phyloP scores from a whole-genome alignment of 2,329 filamentous ascomycete genomes.

The Teratosphaeria gauchensis region DNA sequence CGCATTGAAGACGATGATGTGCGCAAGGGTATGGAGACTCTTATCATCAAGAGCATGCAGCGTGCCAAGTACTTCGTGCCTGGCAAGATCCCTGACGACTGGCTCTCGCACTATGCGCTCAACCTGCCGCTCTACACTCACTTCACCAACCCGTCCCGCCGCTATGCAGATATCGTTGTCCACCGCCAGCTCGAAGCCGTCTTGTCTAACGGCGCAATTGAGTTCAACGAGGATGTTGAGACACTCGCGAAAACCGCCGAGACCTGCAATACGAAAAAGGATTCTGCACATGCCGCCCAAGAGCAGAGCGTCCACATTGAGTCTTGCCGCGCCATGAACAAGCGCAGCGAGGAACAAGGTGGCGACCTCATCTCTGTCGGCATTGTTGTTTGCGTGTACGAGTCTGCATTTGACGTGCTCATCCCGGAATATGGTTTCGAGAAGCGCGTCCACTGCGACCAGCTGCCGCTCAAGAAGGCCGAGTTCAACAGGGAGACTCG shows the following conservation, averaged over 20 bases:
- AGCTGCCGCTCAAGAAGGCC: conserved; percentile 96
- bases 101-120: conserved; percentile 80
- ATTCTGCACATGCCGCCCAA: conserved; percentile 92
- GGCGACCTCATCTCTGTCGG: conserved; percentile 92
- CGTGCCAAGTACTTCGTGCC: conserved; percentile 91
- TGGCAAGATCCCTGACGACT: conserved; percentile 65
- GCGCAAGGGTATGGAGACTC: conserved; percentile 95
- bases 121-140: conserved; percentile 94
- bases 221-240: conserved; percentile 85
- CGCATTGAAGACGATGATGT: conserved; percentile 80
- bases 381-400: conserved; percentile 93
- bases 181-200: conserved; percentile 88
- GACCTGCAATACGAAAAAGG: conserved; percentile 97
- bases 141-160: conserved; percentile 89
- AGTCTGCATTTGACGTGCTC: conserved; percentile 94
- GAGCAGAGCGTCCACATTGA: conserved; percentile 99
- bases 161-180: conserved; percentile 89
- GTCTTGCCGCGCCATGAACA: conserved; percentile 92
- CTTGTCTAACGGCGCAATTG: conserved; percentile 68
- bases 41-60: conserved; percentile 90
- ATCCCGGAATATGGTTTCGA: conserved; percentile 98
- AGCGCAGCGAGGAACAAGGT: conserved; percentile 72
- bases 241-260: conserved; percentile 84
- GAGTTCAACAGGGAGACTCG: conserved; percentile 96
- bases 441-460: conserved; percentile 98